Percentiles rank a stretch among this genome's conserved stretches.
phyloP scores from a whole-genome alignment of 2,329 filamentous ascomycete genomes.

The Penicillium freii region DNA sequence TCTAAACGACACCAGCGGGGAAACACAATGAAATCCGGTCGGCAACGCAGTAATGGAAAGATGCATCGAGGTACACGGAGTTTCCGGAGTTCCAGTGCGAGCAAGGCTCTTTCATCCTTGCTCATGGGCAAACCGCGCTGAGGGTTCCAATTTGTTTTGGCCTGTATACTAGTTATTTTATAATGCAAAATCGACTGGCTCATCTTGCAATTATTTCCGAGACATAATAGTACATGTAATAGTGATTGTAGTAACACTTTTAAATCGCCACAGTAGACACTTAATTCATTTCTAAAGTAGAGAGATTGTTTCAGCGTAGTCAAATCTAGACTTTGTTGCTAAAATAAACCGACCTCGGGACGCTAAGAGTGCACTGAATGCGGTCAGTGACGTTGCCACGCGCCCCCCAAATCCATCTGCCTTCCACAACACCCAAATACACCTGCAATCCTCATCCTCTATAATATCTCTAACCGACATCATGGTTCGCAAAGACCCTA shows the following conservation, averaged over 20 bases:
- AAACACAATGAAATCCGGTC: constrained; percentile 27
- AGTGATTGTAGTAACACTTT: no score
- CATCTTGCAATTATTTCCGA: neutral
- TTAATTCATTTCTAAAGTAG: neutral
- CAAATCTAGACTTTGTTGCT: neutral
- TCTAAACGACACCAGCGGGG: constrained; percentile 35
- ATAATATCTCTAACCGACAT: constrained; percentile 14
- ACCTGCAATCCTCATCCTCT: neutral
- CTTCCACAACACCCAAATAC: neutral
- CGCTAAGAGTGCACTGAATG: constrained; percentile 20
- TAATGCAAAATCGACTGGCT: constrained; percentile 14
- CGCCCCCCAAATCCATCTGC: constrained; percentile 10
- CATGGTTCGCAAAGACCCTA: constrained; percentile 43
- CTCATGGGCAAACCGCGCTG: constrained; percentile 31
- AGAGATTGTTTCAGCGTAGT: neutral
- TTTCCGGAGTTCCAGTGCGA: constrained; percentile 39
- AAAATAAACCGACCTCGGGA: constrained; percentile 1
- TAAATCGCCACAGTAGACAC: neutral
- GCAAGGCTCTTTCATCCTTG: constrained; percentile 24
- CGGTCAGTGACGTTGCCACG: constrained; percentile 31
- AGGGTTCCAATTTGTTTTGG: constrained; percentile 14
- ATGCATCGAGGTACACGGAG: constrained; percentile 38
- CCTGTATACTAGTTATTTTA: constrained; percentile 25
- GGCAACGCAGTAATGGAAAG: constrained; percentile 38
- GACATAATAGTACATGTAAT: neutral